Conservation (phyloP, 73 alveolate genomes). For the Tetrahymena borealis region DNA sequence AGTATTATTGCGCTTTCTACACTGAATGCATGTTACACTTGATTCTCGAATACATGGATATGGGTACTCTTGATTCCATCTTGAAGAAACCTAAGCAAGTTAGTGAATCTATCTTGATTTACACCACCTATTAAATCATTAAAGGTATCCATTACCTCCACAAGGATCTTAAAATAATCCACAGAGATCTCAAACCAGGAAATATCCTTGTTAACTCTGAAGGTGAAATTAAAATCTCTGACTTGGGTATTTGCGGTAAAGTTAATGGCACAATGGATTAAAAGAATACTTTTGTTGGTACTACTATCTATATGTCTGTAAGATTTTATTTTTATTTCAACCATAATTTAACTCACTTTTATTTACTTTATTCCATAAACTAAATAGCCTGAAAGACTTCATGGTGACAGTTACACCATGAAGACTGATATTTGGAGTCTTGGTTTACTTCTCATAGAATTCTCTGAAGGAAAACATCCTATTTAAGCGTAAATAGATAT, state of each 20-base stretch:
- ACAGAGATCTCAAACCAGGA: slow-evolving; percentile 95
- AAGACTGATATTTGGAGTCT: slow-evolving; percentile 93
- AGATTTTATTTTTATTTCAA: neutral
- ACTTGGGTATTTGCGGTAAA: slow-evolving; percentile 85
- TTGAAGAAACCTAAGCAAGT: slow-evolving; percentile 43
- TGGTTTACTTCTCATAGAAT: slow-evolving; percentile 84
- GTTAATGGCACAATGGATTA: slow-evolving; percentile 54
- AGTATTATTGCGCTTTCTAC: slow-evolving; percentile 90
- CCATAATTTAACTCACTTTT: neutral
- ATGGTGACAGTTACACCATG: slow-evolving; percentile 82
- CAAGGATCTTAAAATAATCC: slow-evolving; percentile 54
- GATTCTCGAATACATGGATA: slow-evolving; percentile 91
- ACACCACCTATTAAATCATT: slow-evolving; percentile 66
- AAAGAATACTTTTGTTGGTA: slow-evolving; percentile 87
- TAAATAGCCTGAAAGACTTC: slow-evolving; percentile 85
- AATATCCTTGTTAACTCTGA: slow-evolving; percentile 79
- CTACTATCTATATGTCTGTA: slow-evolving; percentile 78
- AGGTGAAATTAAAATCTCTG: slow-evolving; percentile 91
- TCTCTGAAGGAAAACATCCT: slow-evolving; percentile 83
- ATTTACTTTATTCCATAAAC: neutral
- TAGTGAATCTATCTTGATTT: slow-evolving; percentile 79
- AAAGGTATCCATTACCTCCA: slow-evolving; percentile 81
- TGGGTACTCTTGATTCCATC: slow-evolving; percentile 76
- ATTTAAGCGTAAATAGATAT: slow-evolving; percentile 24
- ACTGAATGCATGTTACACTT: slow-evolving; percentile 88